Conservation (phyloP, 306 rosid genomes). For the Corylus avellana region DNA sequence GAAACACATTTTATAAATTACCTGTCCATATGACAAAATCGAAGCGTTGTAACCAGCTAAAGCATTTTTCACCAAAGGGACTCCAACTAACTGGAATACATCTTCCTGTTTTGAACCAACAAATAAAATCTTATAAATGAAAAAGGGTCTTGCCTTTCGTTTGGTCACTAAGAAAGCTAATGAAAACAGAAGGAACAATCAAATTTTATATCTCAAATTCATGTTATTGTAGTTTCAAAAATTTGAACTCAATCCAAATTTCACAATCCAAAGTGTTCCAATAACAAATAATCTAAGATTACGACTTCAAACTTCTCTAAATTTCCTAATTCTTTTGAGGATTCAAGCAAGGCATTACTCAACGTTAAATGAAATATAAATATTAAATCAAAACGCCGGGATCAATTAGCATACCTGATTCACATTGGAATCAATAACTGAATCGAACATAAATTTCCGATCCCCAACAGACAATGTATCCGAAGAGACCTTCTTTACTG, state of each 20-base stretch:
- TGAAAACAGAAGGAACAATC: slow-evolving; percentile 19
- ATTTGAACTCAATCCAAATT: background rate
- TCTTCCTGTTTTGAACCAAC: slow-evolving; percentile 61
- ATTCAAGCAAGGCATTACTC: background rate
- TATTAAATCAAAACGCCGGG: background rate
- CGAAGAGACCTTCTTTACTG: slow-evolving; percentile 66
- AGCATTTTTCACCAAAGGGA: slow-evolving; percentile 77
- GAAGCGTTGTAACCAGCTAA: slow-evolving; percentile 92
- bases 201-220: background rate
- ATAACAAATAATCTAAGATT: background rate
- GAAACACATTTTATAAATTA: slow-evolving; percentile 28
- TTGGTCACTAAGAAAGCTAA: slow-evolving; percentile 19
- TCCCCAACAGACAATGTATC: slow-evolving; percentile 57
- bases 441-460: slow-evolving; percentile 62
- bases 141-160: slow-evolving; percentile 13
- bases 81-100: slow-evolving; percentile 70
- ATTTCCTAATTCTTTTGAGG: background rate
- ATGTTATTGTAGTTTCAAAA: background rate
- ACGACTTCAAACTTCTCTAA: background rate
- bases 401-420: slow-evolving; percentile 54
- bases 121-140: slow-evolving; percentile 26
- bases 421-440: slow-evolving; percentile 69
- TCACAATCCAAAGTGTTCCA: background rate
- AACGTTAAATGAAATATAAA: background rate
- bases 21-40: slow-evolving; percentile 89